Conservation (phyloP, 495 filamentous ascomycete genomes). For the Parathielavia hyrcaniae region DNA sequence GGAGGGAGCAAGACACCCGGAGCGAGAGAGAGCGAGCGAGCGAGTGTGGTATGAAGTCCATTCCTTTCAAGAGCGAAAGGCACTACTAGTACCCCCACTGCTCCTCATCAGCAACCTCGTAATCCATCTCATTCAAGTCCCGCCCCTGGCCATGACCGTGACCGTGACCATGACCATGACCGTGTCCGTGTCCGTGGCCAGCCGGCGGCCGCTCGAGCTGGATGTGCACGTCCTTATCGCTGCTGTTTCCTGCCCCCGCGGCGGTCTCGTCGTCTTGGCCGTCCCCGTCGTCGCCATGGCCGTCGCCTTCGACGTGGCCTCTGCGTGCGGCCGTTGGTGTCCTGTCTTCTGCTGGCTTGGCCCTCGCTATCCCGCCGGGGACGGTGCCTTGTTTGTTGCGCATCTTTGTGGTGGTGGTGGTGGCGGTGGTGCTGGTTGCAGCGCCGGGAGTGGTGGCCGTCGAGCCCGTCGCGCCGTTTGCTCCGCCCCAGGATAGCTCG, state of each 20-base stretch:
- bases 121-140: constrained; percentile 35
- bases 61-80: neutral
- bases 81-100: constrained; percentile 31
- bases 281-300: neutral
- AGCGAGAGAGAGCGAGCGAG: neutral
- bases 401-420: neutral
- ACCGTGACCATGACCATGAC: constrained; percentile 1
- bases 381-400: neutral
- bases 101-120: constrained; percentile 43
- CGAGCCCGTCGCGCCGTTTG: constrained; percentile 32
- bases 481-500: constrained; percentile 63
- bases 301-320: neutral
- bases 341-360: no score
- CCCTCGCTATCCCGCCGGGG: no score
- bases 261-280: neutral
- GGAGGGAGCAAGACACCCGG: no score
- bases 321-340: neutral
- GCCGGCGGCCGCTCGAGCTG: constrained; percentile 23
- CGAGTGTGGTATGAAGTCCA: neutral
- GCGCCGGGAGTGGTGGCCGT: constrained; percentile 10
- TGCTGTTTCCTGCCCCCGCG: constrained; percentile 5
- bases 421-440: constrained; percentile 1
- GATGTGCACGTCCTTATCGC: constrained; percentile 36
- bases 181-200: neutral
- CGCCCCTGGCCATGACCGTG: neutral